A percentile compares a stretch with the other conserved stretches of the same genome.
Evolutionary conservation across 257 asterid genomes (phyloP).

Genomic region (Catharanthus roseus): DNA sequence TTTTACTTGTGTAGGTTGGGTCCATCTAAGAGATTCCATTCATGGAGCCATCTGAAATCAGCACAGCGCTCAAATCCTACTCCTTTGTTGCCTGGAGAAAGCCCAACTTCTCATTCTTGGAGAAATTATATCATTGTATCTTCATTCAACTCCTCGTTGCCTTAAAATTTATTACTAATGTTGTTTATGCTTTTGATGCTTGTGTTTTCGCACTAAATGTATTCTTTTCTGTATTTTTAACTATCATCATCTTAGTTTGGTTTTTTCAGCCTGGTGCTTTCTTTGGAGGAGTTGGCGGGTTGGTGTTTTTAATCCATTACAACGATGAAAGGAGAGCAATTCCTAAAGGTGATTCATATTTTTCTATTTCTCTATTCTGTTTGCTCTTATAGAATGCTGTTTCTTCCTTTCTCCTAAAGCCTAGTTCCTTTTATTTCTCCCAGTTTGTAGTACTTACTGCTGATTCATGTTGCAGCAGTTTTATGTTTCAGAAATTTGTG

Average conservation of each 20-base stretch:
- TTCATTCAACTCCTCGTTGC: slow-evolving; percentile 24
- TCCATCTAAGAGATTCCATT: slow-evolving; percentile 39
- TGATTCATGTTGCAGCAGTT: not conserved
- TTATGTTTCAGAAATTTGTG: not conserved
- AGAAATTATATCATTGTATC: slow-evolving; percentile 52
- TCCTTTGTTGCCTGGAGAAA: slow-evolving; percentile 30
- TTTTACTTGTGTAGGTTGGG: slow-evolving; percentile 34
- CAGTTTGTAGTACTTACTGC: not conserved
- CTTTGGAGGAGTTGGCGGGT: slow-evolving; percentile 72
- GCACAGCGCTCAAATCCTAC: slow-evolving; percentile 23
- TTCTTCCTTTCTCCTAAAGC: not conserved
- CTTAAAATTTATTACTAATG: slow-evolving; percentile 16
- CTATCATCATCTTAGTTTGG: slow-evolving; percentile 38
- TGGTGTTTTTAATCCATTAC: slow-evolving; percentile 50
- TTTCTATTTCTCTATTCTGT: not conserved
- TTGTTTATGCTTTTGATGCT: slow-evolving; percentile 10
- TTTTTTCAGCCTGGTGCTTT: slow-evolving; percentile 75
- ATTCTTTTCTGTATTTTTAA: slow-evolving; percentile 14
- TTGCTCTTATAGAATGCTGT: not conserved
- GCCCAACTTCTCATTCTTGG: slow-evolving; percentile 42
- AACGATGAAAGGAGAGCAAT: slow-evolving; percentile 90
- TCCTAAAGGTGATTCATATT: slow-evolving; percentile 53
- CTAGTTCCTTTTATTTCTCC: not conserved
- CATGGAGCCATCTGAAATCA: slow-evolving; percentile 33
- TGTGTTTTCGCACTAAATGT: not conserved